Evolutionary conservation across 768 basidiomycete species (phyloP), one percentile per base, ranked within the genome.

Genomic region (Mycena belliarum): DNA sequence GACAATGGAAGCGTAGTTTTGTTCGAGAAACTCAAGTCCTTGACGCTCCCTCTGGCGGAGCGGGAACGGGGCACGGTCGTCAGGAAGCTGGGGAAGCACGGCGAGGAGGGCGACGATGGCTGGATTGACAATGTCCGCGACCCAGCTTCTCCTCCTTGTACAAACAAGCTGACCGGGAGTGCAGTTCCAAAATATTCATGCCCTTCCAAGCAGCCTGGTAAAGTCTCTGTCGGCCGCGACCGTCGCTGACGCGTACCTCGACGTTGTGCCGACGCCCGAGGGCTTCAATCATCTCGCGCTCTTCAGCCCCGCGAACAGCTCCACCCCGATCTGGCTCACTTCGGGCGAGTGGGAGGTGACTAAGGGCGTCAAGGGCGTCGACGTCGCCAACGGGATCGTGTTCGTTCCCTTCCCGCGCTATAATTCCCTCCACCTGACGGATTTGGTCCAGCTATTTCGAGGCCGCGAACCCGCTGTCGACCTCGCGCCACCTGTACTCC

Each of bases 241-340:
- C n/a, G 58, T 63, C 37, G 71, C 76, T 8, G 74, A 81, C 25
- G 91, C 90, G 16, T 99, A 98, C 72, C 81, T 99, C 47, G 97
- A 99, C 70, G 81, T 99, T 59, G 83, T 95, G 6, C 93, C 96
- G 10, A 85, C 82, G 28, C 65, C 75, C 24, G 85, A 90, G 5
- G 97, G 97, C 0, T 98, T 81, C 76, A 88, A 92, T 64, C 96
- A 98, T 68, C 86, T 99, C 66, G 97, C 96, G 0, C 80, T 95
- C 29, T 99, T 95, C 77, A 87, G 82, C 62, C 88, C 93, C 7
- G 84, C 89, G 4, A 82, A 80, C 58, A 79, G 88, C 18, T 72
- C 77, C 26, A 82, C 78, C 1, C 94, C 95, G 3, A 81, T 74
- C 32, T 99, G 93, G 77, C 76, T 99, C 37, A 98, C 96, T 1